These are phyloP conservation scores for Penicillium fimorum DNA, from an alignment of 495 filamentous ascomycete genomes.

Conservation along the genomic window DNA sequence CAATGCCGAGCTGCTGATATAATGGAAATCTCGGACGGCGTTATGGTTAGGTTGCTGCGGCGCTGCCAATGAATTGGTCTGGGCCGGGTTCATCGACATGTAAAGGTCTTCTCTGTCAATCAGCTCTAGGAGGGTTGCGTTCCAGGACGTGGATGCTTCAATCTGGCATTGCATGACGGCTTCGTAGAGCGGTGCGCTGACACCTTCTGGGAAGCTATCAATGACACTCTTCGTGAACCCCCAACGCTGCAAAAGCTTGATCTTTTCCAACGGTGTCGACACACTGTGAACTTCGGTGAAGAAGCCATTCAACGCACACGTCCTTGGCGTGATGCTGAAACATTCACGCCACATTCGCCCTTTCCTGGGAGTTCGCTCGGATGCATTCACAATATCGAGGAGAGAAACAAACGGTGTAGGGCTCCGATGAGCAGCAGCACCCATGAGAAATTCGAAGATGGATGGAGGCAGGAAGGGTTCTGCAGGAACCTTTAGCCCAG, in stretches of 20 bases:
- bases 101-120: conserved; percentile 80
- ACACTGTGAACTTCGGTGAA: conserved; percentile 37
- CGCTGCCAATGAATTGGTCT: conserved; percentile 30
- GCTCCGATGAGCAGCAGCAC: conserved; percentile 31
- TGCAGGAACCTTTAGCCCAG: conserved; percentile 42
- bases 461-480: conserved; percentile 68
- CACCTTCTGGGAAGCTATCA: conserved; percentile 80
- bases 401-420: conserved; percentile 58
- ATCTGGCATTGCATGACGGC: conserved; percentile 79
- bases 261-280: conserved; percentile 35
- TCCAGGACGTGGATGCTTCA: conserved; percentile 76
- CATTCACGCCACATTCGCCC: conserved; percentile 43
- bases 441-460: conserved; percentile 65
- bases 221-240: conserved; percentile 44
- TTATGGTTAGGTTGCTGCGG: conserved; percentile 56
- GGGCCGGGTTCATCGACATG: conserved; percentile 56
- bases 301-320: conserved; percentile 61
- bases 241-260: conserved; percentile 46
- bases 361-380: conserved; percentile 39
- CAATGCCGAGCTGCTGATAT: conserved; percentile 60
- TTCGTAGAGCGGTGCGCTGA: conserved; percentile 76
- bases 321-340: conserved; percentile 60
- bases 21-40: conserved; percentile 70
- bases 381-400: conserved; percentile 51
- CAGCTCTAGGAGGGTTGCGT: conserved; percentile 63